Conservation (phyloP, 768 basidiomycete species). For the Kwoniella sp. region DNA sequence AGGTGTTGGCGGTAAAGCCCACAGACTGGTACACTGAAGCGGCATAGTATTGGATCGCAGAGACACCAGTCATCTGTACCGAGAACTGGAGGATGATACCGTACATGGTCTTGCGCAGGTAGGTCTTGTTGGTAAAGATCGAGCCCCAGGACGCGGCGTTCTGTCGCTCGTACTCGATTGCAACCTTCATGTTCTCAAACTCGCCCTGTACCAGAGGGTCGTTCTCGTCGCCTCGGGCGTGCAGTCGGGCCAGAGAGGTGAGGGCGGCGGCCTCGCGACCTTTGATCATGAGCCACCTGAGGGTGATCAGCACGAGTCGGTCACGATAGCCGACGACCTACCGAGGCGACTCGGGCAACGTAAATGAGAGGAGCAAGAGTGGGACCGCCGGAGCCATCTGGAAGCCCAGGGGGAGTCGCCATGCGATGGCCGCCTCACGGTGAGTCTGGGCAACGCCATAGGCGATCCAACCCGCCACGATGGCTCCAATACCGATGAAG, state of each 20-base stretch:
- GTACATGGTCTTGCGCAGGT: conserved; percentile 23
- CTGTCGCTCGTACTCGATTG: conserved; percentile 60
- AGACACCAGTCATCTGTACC: conserved; percentile 62
- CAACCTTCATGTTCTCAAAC: conserved; percentile 64
- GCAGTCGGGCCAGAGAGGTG: conserved; percentile 71
- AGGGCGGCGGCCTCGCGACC: conserved; percentile 68
- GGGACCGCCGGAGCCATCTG: conserved; percentile 36
- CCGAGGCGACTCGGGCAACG: conserved; percentile 73
- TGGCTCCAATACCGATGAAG: conserved; percentile 70
- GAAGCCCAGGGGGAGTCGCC: conserved; percentile 26
- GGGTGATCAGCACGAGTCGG: neutral
- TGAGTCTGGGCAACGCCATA: conserved; percentile 60
- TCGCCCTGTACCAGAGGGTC: conserved; percentile 53
- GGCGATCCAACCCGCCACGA: conserved; percentile 77
- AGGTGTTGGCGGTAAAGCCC: conserved; percentile 25
- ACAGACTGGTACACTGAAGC: conserved; percentile 21
- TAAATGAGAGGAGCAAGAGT: conserved; percentile 59
- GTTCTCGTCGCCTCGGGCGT: conserved; percentile 65
- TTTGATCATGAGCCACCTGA: conserved; percentile 68
- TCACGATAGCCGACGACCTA: neutral
- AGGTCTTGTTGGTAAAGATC: conserved; percentile 35
- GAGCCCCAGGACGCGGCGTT: conserved; percentile 53
- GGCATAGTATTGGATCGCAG: conserved; percentile 59
- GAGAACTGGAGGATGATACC: conserved; percentile 56
- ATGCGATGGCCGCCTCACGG: conserved; percentile 14